These are phyloP conservation scores for Arabidopsis thaliana DNA, from an alignment of 345 rosid species.

Conservation along the genomic window TAIR10.1 NC_003071.7:14072001-14072500, in stretches of 20 bases:
- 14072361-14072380: conserved; percentile 78
- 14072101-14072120: conserved; percentile 55
- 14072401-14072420: neutral
- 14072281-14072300: conserved; percentile 65
- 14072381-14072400: conserved; percentile 2
- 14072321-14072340: conserved; percentile 92
- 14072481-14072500: conserved; percentile 69
- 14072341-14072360: conserved; percentile 87
- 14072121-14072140: conserved; percentile 63
- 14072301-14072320: conserved; percentile 73
- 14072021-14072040: conserved; percentile 65
- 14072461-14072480: conserved; percentile 96
- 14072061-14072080: conserved; percentile 68
- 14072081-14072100: conserved; percentile 85
- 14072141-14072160: conserved; percentile 62
- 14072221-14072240: neutral
- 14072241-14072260: neutral
- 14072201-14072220: conserved; percentile 52
- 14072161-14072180: conserved; percentile 60
- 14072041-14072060: conserved; percentile 74
- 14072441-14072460: neutral
- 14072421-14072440: neutral
- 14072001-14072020: neutral
- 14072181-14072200: conserved; percentile 68
- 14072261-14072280: neutral